Percentiles rank a stretch among this genome's conserved stretches.
These are phyloP conservation scores for Astrocystis sublimbata DNA, from an alignment of 495 filamentous ascomycete species.

Conservation along the genomic window DNA sequence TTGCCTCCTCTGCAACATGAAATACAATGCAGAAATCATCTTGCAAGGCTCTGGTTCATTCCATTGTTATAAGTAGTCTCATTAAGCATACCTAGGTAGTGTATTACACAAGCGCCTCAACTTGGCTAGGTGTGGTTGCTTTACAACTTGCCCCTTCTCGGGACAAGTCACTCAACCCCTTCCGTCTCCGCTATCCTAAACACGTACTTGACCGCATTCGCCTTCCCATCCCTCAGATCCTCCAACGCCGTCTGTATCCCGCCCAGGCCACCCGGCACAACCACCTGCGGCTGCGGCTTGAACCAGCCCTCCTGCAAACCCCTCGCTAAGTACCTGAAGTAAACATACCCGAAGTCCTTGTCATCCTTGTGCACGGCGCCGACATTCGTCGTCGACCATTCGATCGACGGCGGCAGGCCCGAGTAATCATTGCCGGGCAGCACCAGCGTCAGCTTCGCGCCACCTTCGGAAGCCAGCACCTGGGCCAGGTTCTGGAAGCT, in stretches of 20 bases:
- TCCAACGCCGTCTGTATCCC: conserved; percentile 58
- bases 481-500: conserved; percentile 39
- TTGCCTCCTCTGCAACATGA: no score
- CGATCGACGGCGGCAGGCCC: conserved; percentile 36
- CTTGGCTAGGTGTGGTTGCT: no score
- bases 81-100: no score
- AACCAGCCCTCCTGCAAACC: conserved; percentile 63
- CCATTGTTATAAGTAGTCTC: no score
- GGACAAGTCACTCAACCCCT: conserved; percentile 25
- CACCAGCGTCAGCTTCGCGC: conserved; percentile 57
- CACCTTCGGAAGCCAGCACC: conserved; percentile 47
- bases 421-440: conserved; percentile 42
- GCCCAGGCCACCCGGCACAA: conserved; percentile 59
- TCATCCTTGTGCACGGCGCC: conserved; percentile 51
- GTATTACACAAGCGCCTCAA: no score
- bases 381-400: conserved; percentile 44
- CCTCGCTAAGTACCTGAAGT: conserved; percentile 53
- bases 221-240: conserved; percentile 62
- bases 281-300: conserved; percentile 59
- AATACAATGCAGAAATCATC: no score
- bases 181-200: conserved; percentile 66
- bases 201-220: conserved; percentile 68
- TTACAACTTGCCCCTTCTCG: no score
- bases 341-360: conserved; percentile 61
- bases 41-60: no score